Conservation (phyloP, 208 protist genomes). For the Leishmania lainsoni region DNA sequence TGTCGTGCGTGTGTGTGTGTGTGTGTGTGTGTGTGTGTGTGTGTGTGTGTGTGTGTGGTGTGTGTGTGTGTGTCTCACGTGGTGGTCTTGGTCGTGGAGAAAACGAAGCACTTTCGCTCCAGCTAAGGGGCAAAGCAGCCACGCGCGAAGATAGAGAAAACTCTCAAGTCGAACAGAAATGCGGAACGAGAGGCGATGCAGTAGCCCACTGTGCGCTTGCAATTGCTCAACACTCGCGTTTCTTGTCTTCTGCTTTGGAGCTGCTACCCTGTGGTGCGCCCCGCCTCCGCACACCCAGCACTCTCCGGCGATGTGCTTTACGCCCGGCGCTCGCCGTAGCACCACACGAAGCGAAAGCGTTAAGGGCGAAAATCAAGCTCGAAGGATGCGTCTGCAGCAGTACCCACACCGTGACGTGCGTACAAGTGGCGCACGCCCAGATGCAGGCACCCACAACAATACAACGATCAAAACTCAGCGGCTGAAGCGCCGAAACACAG, state of each 20-base stretch:
- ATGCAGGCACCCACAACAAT: neutral
- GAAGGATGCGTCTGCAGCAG: neutral
- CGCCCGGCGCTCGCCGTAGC: neutral
- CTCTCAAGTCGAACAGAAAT: neutral
- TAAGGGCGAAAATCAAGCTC: neutral
- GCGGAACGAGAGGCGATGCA: neutral
- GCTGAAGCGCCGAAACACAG: neutral
- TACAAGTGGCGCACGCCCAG: neutral
- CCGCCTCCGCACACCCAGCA: neutral
- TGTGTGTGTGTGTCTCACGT: no score
- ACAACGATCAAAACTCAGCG: slow-evolving; percentile 11
- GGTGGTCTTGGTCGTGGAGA: neutral
- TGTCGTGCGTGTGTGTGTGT: no score
- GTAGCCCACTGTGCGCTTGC: neutral
- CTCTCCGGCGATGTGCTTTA: neutral
- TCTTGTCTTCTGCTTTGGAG: neutral
- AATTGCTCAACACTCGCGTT: neutral
- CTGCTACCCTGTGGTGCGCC: neutral
- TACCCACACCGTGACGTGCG: neutral
- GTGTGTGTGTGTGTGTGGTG: no score
- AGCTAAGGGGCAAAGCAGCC: neutral
- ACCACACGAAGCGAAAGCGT: neutral
- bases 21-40: no score
- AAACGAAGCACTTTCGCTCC: neutral
- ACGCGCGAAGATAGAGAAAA: neutral